Evolutionary conservation across 805 yeast genomes (phyloP), one percentile per base, ranked within the genome.

Genomic region (Metschnikowia lochheadii): DNA sequence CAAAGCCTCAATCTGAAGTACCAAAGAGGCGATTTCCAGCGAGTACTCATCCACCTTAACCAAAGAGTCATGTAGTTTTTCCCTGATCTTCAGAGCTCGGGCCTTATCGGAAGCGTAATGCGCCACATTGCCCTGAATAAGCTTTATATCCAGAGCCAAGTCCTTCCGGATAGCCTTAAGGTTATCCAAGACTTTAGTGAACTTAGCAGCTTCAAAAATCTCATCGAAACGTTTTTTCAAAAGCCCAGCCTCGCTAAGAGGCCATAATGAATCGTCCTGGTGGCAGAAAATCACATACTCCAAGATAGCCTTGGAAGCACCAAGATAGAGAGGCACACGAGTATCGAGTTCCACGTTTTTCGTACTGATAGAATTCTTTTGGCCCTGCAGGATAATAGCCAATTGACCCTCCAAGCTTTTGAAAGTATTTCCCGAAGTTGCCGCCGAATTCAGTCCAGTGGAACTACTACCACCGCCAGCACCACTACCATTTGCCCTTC

Each of bases 251-350:
- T 94, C 99, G 58, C 91, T 81, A 44, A 94, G 73, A 1, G 99
- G 99, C 99, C 99, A 94, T 29, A 89, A 68, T 59, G 92, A 84
- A 53, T 94, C 99, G 62, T 94, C 99, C 65, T 94, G 99, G 63
- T 94, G 99, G 62, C 99, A 92, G 68, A 94, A 94, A 1, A 92
- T 84, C 39, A 94, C 99, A 64, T 89, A 89, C 57, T 92, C 96
- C 46, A 94, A 69, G 49, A 94, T 82, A 0, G 98, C 87, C 51
- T 82, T 81, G 0, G 96, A 87, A 0, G 91, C 96, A 5, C 99
- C 99, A 49, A 94, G 73, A 55, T 83, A 84, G 21, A 78, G 75
- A 1, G 98, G 97, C 36, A 94, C 84, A 49, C 85, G 85, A 5
- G 77, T 68, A 61, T 94, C 97, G 45, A 94, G 75, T 54, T 92